phyloP scores from a whole-genome alignment of 2,329 filamentous ascomycete genomes.

The Didymella arachidicola region DNA sequence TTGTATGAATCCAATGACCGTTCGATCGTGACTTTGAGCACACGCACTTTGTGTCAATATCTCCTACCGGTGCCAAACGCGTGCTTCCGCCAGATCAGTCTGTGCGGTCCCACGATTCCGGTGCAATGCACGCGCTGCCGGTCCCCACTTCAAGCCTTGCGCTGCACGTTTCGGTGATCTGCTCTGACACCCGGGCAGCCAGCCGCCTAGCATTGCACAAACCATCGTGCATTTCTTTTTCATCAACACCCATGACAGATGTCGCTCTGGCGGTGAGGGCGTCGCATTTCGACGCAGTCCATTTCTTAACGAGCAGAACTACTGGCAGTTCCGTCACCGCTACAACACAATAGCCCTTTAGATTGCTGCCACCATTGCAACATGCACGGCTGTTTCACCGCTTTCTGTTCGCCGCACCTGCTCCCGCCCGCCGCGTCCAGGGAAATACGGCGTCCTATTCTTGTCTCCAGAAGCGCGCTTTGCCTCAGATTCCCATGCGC shows the following conservation, averaged over 20 bases:
- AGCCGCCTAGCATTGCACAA: slow-evolving; percentile 11
- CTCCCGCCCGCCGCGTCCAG: slow-evolving; percentile 27
- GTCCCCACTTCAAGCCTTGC: slow-evolving; percentile 42
- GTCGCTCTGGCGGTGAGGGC: not conserved
- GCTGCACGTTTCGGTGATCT: slow-evolving; percentile 33
- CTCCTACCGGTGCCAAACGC: slow-evolving; percentile 11
- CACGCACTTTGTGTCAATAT: slow-evolving; percentile 20
- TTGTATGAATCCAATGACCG: not conserved
- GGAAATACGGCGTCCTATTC: slow-evolving; percentile 41
- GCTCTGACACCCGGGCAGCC: slow-evolving; percentile 21
- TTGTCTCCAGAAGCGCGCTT: slow-evolving; percentile 37
- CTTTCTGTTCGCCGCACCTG: slow-evolving; percentile 30
- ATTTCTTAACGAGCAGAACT: not conserved
- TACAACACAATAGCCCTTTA: slow-evolving; percentile 26
- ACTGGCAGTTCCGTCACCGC: not conserved
- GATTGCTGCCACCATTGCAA: slow-evolving; percentile 36
- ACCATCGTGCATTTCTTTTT: slow-evolving; percentile 6
- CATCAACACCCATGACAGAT: not conserved
- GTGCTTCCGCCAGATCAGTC: slow-evolving; percentile 49
- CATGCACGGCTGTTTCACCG: slow-evolving; percentile 47
- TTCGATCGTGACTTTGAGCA: slow-evolving; percentile 7
- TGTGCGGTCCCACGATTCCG: slow-evolving; percentile 40
- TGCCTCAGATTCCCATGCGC: slow-evolving; percentile 41
- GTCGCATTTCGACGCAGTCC: not conserved
- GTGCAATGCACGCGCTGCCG: slow-evolving; percentile 36